Percentiles rank a stretch among this genome's conserved stretches.
phyloP scores from a whole-genome alignment of 805 yeast species.

The Candida qinlingensis region DNA sequence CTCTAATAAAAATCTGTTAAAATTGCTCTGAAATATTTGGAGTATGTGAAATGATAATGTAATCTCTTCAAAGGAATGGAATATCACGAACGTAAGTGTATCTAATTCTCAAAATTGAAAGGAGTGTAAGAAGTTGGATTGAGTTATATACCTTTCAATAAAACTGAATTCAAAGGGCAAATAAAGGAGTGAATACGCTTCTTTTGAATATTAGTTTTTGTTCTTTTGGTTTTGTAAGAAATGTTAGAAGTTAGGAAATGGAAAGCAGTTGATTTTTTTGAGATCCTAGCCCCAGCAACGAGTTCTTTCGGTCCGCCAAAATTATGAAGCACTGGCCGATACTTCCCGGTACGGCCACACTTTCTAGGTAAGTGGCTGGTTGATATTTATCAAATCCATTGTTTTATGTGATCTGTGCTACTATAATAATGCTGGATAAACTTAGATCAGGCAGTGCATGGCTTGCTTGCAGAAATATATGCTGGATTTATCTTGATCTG shows the following conservation, averaged over 20 bases:
- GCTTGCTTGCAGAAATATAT: too few relatives aligned
- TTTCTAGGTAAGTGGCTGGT: neutral
- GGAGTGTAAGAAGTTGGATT: slow-evolving; percentile 34
- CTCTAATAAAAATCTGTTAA: too few relatives aligned
- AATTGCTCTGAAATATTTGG: too few relatives aligned
- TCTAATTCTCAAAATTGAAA: slow-evolving; percentile 9
- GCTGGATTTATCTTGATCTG: too few relatives aligned
- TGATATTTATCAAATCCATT: neutral
- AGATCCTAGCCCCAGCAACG: too few relatives aligned
- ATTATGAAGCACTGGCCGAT: too few relatives aligned
- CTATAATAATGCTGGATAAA: too few relatives aligned
- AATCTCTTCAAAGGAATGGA: neutral
- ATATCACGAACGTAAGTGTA: slow-evolving; percentile 1
- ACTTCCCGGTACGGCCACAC: neutral
- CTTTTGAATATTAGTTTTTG: neutral
- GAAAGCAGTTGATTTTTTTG: neutral
- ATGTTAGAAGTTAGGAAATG: neutral
- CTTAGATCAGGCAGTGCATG: too few relatives aligned
- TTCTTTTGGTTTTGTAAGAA: neutral
- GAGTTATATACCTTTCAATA: slow-evolving; percentile 3
- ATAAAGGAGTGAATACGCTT: slow-evolving; percentile 3
- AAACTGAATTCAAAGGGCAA: slow-evolving; percentile 5
- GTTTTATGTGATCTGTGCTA: neutral
- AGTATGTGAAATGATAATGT: too few relatives aligned
- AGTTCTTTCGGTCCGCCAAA: too few relatives aligned